Evolutionary conservation across 2,329 filamentous ascomycete genomes (phyloP).

Genomic region (Plectosphaerella sp.): DNA sequence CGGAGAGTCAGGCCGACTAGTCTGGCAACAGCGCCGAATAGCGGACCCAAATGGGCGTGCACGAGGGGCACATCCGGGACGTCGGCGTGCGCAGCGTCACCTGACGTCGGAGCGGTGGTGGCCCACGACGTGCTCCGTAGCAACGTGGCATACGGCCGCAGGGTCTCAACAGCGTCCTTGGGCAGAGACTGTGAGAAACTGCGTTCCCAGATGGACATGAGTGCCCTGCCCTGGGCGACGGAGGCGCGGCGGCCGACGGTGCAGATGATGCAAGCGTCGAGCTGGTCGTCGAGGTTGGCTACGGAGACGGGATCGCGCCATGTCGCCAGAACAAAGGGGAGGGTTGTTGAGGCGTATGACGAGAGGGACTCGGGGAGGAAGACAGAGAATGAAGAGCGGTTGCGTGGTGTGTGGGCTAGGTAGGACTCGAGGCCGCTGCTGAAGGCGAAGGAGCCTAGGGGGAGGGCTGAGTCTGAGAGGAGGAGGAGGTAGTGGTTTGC

Average conservation of each 20-base stretch:
- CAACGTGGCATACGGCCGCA: slow-evolving; percentile 30
- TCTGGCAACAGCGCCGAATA: slow-evolving; percentile 63
- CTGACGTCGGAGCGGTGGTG: neutral
- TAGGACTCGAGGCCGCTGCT: slow-evolving; percentile 79
- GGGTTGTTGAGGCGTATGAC: slow-evolving; percentile 65
- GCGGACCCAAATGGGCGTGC: slow-evolving; percentile 57
- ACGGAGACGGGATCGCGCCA: slow-evolving; percentile 51
- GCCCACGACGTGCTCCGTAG: slow-evolving; percentile 19
- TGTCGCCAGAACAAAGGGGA: slow-evolving; percentile 71
- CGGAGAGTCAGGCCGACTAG: slow-evolving; percentile 56
- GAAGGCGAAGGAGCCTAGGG: slow-evolving; percentile 83
- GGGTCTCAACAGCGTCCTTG: slow-evolving; percentile 12
- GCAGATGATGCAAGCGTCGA: slow-evolving; percentile 73
- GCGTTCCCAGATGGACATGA: slow-evolving; percentile 73
- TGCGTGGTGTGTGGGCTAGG: slow-evolving; percentile 57
- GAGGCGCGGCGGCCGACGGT: slow-evolving; percentile 75
- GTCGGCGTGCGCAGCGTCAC: neutral
- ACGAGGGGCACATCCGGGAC: slow-evolving; percentile 7
- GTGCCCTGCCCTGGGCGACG: slow-evolving; percentile 69
- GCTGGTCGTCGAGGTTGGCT: slow-evolving; percentile 62
- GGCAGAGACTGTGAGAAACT: slow-evolving; percentile 48
- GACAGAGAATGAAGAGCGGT: slow-evolving; percentile 47
- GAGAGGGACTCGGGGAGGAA: slow-evolving; percentile 70
- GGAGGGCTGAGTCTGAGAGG: slow-evolving; percentile 76
- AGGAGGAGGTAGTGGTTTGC: slow-evolving; percentile 66